A percentile compares a stretch with the other conserved stretches of the same genome.
phyloP scores from a whole-genome alignment of 352 stramenopile genomes.

The Globisporangium nunn region DNA sequence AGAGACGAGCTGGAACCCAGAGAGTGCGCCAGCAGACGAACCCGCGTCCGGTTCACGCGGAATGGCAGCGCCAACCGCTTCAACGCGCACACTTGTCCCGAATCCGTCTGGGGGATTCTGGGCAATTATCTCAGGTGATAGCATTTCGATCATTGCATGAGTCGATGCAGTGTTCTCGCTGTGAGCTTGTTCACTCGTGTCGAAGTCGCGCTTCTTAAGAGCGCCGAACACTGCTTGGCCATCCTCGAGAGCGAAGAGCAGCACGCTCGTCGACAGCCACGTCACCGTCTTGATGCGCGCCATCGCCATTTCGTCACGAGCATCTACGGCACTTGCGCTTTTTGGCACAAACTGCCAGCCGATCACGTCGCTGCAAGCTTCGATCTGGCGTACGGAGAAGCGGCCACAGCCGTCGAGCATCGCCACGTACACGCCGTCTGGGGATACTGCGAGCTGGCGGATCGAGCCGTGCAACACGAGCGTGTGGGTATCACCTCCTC shows the following conservation, averaged over 20 bases:
- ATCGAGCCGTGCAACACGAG: conserved; percentile 27
- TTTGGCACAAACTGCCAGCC: conserved; percentile 34
- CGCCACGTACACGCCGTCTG: conserved; percentile 39
- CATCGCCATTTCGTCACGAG: neutral
- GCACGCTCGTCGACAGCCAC: conserved; percentile 4
- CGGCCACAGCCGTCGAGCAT: conserved; percentile 42
- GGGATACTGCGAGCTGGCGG: conserved; percentile 33
- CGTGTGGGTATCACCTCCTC: conserved; percentile 15
- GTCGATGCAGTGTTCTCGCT: neutral
- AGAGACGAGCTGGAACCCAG: conserved; percentile 13
- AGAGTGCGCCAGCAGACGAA: neutral
- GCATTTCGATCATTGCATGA: neutral
- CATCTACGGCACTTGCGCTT: neutral
- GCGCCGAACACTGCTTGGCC: conserved; percentile 7
- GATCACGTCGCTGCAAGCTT: conserved; percentile 45
- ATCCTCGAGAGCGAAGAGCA: conserved; percentile 7
- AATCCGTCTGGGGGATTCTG: neutral
- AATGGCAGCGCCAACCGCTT: neutral
- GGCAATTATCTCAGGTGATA: neutral
- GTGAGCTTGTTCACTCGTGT: neutral
- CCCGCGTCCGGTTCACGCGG: too few species aligned
- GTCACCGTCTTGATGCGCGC: neutral
- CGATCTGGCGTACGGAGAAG: conserved; percentile 53
- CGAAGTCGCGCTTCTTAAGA: neutral
- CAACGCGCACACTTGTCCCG: neutral